Evolutionary conservation across 345 rosid genomes (phyloP), one percentile per base, ranked within the genome.

Genomic region (Bruguiera parviflora): DNA sequence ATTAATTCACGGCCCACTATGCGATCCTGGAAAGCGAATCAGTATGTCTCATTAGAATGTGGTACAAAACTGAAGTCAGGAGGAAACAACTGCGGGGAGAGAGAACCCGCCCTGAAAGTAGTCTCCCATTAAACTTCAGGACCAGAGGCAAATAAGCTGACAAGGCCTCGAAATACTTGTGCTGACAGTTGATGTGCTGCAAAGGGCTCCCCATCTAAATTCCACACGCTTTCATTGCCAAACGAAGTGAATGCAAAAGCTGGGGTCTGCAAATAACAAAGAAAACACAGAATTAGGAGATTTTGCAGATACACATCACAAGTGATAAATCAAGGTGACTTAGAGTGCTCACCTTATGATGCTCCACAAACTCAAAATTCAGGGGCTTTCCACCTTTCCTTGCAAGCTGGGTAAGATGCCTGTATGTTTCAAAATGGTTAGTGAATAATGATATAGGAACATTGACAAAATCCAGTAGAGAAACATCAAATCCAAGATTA

Each of bases 391-490:
- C 95, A 8, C 87, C 95, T 83, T 74, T 88, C 80, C 72, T 91
- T 5, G 97, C 92, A 51, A 94, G 96, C 80, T 94, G 91, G 24
- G 89, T 83, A n/a, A 94, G 92, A 77, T 91, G 97, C 92, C 98
- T 94, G 90, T 25, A 72, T 18, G 27, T 33, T 61, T 47, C 49
- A 66, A 24, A 56, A 3, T 27, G 29, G 59, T 4, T 37, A 43
- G 18, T 47, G 39, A 62, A 10, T 55, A 29, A 37, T n/a, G 43
- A 51, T 4, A 39, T n/a, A 29, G 43, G 19, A 32, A 6, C 3
- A 43, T 51, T 9, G 18, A 58, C 15, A 56, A 35, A 33, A 24
- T 9, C 35, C 32, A n/a, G 10, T 5, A 53, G 20, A 2, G 61
- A 5, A 37, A 24, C 21, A 51, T 27, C 57, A 65, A 49, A 13